Base-by-base conservation (phyloP, 2,329 filamentous ascomycete genomes). In the Sporothrix schenckii region DNA sequence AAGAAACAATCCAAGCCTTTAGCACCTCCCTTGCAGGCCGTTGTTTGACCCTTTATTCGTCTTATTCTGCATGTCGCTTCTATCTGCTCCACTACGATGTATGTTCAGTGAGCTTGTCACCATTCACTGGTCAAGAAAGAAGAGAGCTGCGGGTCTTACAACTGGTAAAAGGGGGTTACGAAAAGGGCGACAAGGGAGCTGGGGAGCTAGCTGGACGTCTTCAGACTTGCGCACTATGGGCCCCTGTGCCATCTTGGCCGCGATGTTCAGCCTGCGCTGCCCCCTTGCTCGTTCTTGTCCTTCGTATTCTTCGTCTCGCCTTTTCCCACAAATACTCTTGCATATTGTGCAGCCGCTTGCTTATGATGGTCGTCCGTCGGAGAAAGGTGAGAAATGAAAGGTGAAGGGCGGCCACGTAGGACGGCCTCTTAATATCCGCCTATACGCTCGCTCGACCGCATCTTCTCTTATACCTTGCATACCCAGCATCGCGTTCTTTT, bases 1-100 rank as follows among this genome's bases (percentile, higher is more conserved):
- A 56, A 27, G 72, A 73, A 73, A 73, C 72, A 73, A 52, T 41
- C 47, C 66, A 52, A 54, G 54, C 58, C 47, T 66, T 65, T 52
- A 27, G 39, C 68, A 47, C 54, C 39, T 54, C 53, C 34, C 14
- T 7, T 44, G 61, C 61, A 24, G 24, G 50, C 13, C 24, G 41
- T 39, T 50, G 49, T 19, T 66, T 50, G 24, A n/a, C 24, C 24
- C 21, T 66, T 49, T 49, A 66, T 47, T 53, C 47, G 34, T 56
- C n/a, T 30, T 50, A n/a, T 24, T 39, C n/a, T 65, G 21, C 44
- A 19, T 47, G 44, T 53, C 27, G 30, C 16, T 21, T 4, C 50
- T 14, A 19, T 49, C 39, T n/a, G 21, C 19, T 65, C 68, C 49
- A 52, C 56, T 16, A 6, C 39, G 24, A 24, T 44, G 4, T 19